Base-by-base conservation (phyloP, 1,284 basidiomycete genomes). In the Blastosporella zonata region DNA sequence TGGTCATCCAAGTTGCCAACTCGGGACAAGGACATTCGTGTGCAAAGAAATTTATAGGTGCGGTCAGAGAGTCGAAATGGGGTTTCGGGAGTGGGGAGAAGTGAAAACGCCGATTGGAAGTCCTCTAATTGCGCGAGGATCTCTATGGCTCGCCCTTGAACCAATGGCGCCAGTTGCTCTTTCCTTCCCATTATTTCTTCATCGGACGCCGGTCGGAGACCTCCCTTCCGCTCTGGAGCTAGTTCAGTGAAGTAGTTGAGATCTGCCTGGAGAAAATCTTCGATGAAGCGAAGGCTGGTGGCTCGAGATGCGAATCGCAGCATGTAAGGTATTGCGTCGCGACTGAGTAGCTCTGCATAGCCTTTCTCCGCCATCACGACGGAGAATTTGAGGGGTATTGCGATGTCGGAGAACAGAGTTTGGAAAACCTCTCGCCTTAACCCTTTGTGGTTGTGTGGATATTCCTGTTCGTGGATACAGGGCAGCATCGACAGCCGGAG, bases 281-380 rank as follows among this genome's bases (percentile, higher is more conserved):
- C 36, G 18, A 73, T 33, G 46, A 69, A 73, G 9, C 55, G 41
- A 18, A 56, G 40, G 34, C 58, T 58, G 10, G 58, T 46, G 5
- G 61, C 48, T 6, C 62, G 58, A 8, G 63, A 31, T 5, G 64
- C 58, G 49, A 64, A 70, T 10, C 64, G 64, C 44, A 65, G 54
- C 20, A 73, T 52, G 18, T 61, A 53, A 1, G 64, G 59, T 35
- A 66, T 45, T 23, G 64, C 59, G 9, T 54, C 50, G 5, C 18
- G 22, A 36, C 50, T 49, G n/a, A 70, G 41, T 1, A 44, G 33
- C 8, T 51, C 40, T 3, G 49, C 52, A 49, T 67, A 71, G 15
- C 72, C 70, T 51, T 72, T 73, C 9, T 50, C 55, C 8, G 66
- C 61, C 28, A 67, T 54, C 25, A 67, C 57, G 12, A 66, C 46